Conservation (phyloP, 2,329 filamentous ascomycete genomes). For the Thelonectria discophora region DNA sequence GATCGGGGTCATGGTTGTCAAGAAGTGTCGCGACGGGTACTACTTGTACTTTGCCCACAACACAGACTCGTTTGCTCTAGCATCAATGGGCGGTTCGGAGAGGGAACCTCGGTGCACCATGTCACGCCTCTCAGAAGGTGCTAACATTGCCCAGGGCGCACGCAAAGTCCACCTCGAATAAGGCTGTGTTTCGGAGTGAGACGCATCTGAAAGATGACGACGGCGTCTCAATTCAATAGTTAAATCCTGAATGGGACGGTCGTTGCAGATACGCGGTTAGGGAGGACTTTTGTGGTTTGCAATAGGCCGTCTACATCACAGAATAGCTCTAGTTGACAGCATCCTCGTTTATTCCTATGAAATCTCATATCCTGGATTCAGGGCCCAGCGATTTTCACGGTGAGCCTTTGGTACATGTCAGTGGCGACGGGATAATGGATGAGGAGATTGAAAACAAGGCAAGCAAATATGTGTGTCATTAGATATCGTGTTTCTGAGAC, state of each 20-base stretch:
- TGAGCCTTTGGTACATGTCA: neutral
- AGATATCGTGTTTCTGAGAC: neutral
- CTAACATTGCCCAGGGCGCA: slow-evolving; percentile 64
- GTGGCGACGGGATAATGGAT: neutral
- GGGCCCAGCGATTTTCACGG: neutral
- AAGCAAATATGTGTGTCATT: neutral
- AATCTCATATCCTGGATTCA: slow-evolving; percentile 5
- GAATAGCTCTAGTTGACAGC: slow-evolving; percentile 32
- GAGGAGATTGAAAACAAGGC: neutral
- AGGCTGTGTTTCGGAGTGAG: slow-evolving; percentile 15
- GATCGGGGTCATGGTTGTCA: slow-evolving; percentile 90
- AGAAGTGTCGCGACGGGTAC: slow-evolving; percentile 79
- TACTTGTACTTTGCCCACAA: slow-evolving; percentile 96
- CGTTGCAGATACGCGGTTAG: neutral
- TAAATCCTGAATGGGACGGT: neutral
- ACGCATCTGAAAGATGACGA: neutral
- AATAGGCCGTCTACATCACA: slow-evolving; percentile 16
- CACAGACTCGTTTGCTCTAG: slow-evolving; percentile 86
- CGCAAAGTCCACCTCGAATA: slow-evolving; percentile 55
- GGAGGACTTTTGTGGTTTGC: slow-evolving; percentile 11
- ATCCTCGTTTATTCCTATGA: slow-evolving; percentile 42
- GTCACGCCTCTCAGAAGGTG: slow-evolving; percentile 73
- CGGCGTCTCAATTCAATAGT: neutral
- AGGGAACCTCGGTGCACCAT: slow-evolving; percentile 81
- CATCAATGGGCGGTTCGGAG: slow-evolving; percentile 86